A percentile compares a stretch with the other conserved stretches of the same genome.
Conservation (phyloP, 441 rosid genomes). For the Gossypium trilobum region DNA sequence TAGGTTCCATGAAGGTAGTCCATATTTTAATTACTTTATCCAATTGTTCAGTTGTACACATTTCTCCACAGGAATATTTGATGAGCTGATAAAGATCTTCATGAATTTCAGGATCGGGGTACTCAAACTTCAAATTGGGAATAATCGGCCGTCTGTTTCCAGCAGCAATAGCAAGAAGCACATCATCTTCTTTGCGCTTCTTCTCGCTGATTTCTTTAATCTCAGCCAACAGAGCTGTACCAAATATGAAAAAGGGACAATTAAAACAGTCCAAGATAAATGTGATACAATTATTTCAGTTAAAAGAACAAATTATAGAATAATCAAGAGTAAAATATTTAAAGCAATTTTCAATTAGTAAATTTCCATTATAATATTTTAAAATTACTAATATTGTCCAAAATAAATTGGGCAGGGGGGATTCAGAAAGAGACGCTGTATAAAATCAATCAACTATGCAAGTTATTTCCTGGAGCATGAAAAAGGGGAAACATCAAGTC, state of each 20-base stretch:
- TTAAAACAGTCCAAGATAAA: slow-evolving; percentile 9
- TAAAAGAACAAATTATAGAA: not conserved
- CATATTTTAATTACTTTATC: slow-evolving; percentile 88
- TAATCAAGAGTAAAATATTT: not conserved
- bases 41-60: slow-evolving; percentile 85
- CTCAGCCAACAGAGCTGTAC: slow-evolving; percentile 76
- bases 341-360: not conserved
- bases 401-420: not conserved
- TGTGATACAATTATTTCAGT: not conserved
- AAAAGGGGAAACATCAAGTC: not conserved
- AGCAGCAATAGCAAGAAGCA: slow-evolving; percentile 75
- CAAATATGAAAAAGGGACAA: slow-evolving; percentile 19
- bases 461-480: not conserved
- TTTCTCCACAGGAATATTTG: slow-evolving; percentile 88
- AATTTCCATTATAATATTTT: not conserved
- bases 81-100: slow-evolving; percentile 93
- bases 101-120: slow-evolving; percentile 76
- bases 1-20: slow-evolving; percentile 85
- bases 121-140: slow-evolving; percentile 73
- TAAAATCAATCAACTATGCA: not conserved
- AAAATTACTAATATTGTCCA: not conserved
- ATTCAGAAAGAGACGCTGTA: not conserved
- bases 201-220: slow-evolving; percentile 82
- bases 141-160: slow-evolving; percentile 62
- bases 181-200: slow-evolving; percentile 69